A percentile compares a stretch with the other conserved stretches of the same genome.
These are phyloP conservation scores for Lactifluus rugatus DNA, from an alignment of 768 basidiomycete genomes.

Conservation along the genomic window DNA sequence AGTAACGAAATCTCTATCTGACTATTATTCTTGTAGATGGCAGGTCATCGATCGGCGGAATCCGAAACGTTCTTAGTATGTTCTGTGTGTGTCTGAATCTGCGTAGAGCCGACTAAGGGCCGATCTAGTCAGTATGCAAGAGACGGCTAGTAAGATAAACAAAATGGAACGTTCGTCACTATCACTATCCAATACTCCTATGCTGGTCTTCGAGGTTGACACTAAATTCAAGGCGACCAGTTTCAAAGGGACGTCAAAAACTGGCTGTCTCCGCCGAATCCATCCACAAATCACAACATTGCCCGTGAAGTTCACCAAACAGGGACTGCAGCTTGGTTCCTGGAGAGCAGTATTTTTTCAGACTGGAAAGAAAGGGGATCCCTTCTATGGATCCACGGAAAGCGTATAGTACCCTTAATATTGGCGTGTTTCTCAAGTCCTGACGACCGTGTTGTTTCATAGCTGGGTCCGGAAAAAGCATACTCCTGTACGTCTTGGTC, in stretches of 20 bases:
- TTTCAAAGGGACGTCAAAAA: no score
- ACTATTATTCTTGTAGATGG: background rate
- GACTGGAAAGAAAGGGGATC: background rate
- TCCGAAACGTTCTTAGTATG: background rate
- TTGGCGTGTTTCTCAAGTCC: background rate
- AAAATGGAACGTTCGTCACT: background rate
- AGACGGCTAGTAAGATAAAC: background rate
- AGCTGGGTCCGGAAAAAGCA: background rate
- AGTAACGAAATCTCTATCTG: background rate
- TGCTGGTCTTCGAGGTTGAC: background rate
- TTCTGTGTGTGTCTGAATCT: background rate
- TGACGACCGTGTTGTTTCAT: background rate
- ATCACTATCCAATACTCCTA: no score
- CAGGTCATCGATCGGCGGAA: background rate
- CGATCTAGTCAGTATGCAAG: no score
- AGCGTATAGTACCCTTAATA: background rate
- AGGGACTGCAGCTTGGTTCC: no score
- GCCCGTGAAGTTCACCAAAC: no score
- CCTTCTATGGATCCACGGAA: background rate
- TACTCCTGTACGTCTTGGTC: background rate
- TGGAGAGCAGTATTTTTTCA: background rate
- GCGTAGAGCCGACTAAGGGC: background rate
- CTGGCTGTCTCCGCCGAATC: background rate
- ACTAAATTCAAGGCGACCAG: background rate
- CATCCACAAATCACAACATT: no score